Percentiles rank a stretch among this genome's conserved stretches.
These are phyloP conservation scores for Senecio squalidus DNA, from an alignment of 140 eudicot genomes.

Conservation along the genomic window DNA sequence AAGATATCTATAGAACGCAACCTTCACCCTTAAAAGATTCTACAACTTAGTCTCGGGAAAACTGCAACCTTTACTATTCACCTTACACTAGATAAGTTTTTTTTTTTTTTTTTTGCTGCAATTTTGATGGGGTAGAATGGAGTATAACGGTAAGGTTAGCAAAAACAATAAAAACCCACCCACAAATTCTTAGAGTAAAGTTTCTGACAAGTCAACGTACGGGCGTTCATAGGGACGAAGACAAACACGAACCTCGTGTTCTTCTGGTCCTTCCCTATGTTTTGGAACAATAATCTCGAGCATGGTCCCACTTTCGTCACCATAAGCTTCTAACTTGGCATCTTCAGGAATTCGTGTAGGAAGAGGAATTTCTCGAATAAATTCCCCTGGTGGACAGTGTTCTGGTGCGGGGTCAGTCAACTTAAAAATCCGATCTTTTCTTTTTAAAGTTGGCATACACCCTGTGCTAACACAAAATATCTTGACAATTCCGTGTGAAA, in stretches of 20 bases:
- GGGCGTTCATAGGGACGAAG: constrained; percentile 50
- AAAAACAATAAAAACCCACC: constrained; percentile 23
- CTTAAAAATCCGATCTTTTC: constrained; percentile 65
- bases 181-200: constrained; percentile 9
- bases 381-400: constrained; percentile 82
- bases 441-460: constrained; percentile 49
- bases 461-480: constrained; percentile 65
- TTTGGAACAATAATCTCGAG: constrained; percentile 84
- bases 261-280: constrained; percentile 69
- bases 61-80: constrained; percentile 20
- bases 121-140: constrained; percentile 10
- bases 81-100: constrained; percentile 1
- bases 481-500: constrained; percentile 63
- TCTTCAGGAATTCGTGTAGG: constrained; percentile 80
- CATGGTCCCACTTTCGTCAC: constrained; percentile 66
- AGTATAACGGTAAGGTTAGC: constrained; percentile 15
- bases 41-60: constrained; percentile 17
- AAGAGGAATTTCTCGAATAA: constrained; percentile 65
- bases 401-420: constrained; percentile 70
- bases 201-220: constrained; percentile 21
- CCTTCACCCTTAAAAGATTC: constrained; percentile 9
- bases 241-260: constrained; percentile 78
- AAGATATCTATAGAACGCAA: constrained; percentile 25
- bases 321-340: constrained; percentile 69
- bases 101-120: constrained; percentile 6